Conservation (phyloP, 1,139 yeast genomes). For the Hemisphaericaspora lyxosophila region DNA sequence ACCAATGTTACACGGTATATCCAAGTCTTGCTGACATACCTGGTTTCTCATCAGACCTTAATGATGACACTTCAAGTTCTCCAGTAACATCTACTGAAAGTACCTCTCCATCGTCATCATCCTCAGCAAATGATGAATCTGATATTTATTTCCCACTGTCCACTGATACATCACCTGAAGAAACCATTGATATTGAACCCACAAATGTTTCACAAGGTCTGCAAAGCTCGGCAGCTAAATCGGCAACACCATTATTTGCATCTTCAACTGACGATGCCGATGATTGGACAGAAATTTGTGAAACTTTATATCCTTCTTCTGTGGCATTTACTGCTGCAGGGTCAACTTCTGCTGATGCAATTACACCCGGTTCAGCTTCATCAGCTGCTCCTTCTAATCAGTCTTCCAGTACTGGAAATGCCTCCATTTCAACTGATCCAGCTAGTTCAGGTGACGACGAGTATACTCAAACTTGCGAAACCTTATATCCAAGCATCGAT, state of each 20-base stretch:
- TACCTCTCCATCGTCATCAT: not conserved
- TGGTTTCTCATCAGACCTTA: not conserved
- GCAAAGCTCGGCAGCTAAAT: no score
- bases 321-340: not conserved
- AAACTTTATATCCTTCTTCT: constrained; percentile 1
- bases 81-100: constrained; percentile 2
- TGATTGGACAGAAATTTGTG: constrained; percentile 9
- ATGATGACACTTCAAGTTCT: not conserved
- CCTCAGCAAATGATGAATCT: constrained; percentile 3
- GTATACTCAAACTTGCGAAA: constrained; percentile 13
- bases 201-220: not conserved
- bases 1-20: not conserved
- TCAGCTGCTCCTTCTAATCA: not conserved
- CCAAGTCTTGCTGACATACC: not conserved
- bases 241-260: no score
- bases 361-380: not conserved
- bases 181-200: not conserved
- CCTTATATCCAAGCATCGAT: not conserved
- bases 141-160: no score
- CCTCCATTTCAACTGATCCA: not conserved
- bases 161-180: not conserved
- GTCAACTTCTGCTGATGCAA: not conserved
- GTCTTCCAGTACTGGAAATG: no score
- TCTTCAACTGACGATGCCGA: constrained; percentile 3
- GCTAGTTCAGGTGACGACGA: constrained; percentile 9